Evolutionary conservation across 2,329 filamentous ascomycete genomes (phyloP).

Genomic region (Thelonectria olida): DNA sequence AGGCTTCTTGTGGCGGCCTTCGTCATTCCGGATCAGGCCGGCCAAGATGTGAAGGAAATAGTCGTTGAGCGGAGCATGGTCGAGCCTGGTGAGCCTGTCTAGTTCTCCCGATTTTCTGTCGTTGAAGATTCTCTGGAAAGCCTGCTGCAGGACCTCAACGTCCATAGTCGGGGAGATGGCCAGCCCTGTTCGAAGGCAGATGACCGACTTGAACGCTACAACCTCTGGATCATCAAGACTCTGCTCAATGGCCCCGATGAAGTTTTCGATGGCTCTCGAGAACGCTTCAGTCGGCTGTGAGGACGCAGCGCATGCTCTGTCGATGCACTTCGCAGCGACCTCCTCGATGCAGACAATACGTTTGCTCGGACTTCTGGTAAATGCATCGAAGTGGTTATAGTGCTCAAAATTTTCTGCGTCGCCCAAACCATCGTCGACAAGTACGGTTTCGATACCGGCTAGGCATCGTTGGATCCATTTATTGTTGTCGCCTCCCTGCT

Average conservation of each 20-base stretch:
- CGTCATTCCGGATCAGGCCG: constrained; percentile 59
- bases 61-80: constrained; percentile 74
- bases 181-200: constrained; percentile 83
- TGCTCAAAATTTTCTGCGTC: constrained; percentile 63
- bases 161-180: constrained; percentile 61
- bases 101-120: constrained; percentile 20
- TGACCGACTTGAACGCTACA: constrained; percentile 83
- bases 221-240: constrained; percentile 72
- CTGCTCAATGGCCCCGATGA: constrained; percentile 42
- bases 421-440: constrained; percentile 82
- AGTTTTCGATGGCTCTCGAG: constrained; percentile 40
- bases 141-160: constrained; percentile 51
- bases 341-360: constrained; percentile 83
- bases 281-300: constrained; percentile 47
- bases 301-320: no score
- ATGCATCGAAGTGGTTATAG: constrained; percentile 72
- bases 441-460: constrained; percentile 74
- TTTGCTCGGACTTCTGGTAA: constrained; percentile 71
- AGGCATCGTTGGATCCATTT: constrained; percentile 72
- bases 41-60: constrained; percentile 73
- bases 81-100: constrained; percentile 63
- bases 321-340: constrained; percentile 70
- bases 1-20: constrained; percentile 68
- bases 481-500: constrained; percentile 57
- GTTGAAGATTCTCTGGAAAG: constrained; percentile 50